Conservation (phyloP, 768 basidiomycete genomes). For the Tricholoma saponaceum region DNA sequence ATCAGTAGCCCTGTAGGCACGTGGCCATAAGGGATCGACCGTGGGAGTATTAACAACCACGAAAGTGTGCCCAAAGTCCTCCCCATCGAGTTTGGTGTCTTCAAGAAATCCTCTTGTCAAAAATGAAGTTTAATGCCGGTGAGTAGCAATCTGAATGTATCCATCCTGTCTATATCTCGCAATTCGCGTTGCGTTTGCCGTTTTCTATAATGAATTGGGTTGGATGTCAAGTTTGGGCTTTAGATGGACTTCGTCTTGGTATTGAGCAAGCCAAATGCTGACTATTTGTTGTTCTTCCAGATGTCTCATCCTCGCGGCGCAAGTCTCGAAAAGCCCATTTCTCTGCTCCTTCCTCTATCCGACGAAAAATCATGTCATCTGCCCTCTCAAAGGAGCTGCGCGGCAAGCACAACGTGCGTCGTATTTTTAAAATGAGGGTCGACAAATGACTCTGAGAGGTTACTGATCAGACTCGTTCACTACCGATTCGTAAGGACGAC, state of each 20-base stretch:
- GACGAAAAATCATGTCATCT: constrained; percentile 98
- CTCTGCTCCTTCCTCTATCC: constrained; percentile 87
- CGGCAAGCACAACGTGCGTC: constrained; percentile 81
- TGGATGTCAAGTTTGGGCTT: constrained; percentile 46
- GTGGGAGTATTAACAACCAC: constrained; percentile 32
- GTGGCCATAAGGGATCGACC: constrained; percentile 23
- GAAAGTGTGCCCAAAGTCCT: constrained; percentile 20
- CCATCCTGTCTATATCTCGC: constrained; percentile 17
- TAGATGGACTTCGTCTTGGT: constrained; percentile 37
- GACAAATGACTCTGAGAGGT: not conserved
- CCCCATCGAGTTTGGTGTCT: constrained; percentile 53
- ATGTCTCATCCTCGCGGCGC: constrained; percentile 90
- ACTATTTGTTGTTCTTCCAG: constrained; percentile 37
- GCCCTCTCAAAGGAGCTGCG: constrained; percentile 94
- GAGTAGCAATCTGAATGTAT: constrained; percentile 35
- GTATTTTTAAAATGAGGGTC: not conserved
- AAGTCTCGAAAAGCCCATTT: constrained; percentile 99
- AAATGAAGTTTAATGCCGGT: constrained; percentile 84
- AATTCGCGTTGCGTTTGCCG: constrained; percentile 19
- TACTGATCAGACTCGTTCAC: constrained; percentile 66
- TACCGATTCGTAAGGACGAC: constrained; percentile 97
- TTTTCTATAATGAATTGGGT: constrained; percentile 32
- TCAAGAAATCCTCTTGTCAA: constrained; percentile 48
- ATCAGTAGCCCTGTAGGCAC: constrained; percentile 17
- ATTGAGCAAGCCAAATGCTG: constrained; percentile 22